Percentiles rank a stretch among this genome's conserved stretches.
phyloP scores from a whole-genome alignment of 2,329 filamentous ascomycete genomes.

The Eurotiales sp. region DNA sequence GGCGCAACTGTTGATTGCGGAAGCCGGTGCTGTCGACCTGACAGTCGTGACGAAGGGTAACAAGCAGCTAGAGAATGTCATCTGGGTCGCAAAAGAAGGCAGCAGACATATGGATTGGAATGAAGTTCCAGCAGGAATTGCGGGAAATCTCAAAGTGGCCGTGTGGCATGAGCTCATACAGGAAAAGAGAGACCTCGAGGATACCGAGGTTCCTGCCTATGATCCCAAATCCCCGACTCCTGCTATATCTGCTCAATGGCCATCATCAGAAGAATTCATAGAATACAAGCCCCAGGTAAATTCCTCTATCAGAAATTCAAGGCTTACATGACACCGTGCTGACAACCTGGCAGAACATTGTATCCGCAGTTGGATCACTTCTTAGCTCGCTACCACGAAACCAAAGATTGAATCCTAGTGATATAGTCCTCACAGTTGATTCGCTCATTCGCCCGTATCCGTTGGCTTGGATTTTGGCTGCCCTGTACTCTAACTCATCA shows the following conservation, averaged over 20 bases:
- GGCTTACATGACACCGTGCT: not conserved
- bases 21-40: constrained; percentile 82
- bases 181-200: constrained; percentile 59
- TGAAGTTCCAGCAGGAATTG: constrained; percentile 73
- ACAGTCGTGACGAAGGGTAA: constrained; percentile 67
- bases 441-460: constrained; percentile 76
- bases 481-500: constrained; percentile 79
- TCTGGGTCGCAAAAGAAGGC: constrained; percentile 91
- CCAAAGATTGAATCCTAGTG: constrained; percentile 68
- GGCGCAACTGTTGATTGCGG: constrained; percentile 77
- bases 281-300: constrained; percentile 69
- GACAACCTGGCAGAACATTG: constrained; percentile 59
- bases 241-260: constrained; percentile 42
- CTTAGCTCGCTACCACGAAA: constrained; percentile 69
- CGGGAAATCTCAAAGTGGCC: constrained; percentile 71
- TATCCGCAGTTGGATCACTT: constrained; percentile 78
- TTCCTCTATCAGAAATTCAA: not conserved
- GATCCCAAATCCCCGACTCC: constrained; percentile 51
- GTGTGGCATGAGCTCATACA: constrained; percentile 90
- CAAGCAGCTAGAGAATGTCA: constrained; percentile 67
- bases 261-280: constrained; percentile 62
- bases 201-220: constrained; percentile 61
- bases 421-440: constrained; percentile 82
- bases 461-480: constrained; percentile 73
- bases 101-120: constrained; percentile 95